phyloP scores from a whole-genome alignment of 768 basidiomycete genomes.

The Terana coerulea region DNA sequence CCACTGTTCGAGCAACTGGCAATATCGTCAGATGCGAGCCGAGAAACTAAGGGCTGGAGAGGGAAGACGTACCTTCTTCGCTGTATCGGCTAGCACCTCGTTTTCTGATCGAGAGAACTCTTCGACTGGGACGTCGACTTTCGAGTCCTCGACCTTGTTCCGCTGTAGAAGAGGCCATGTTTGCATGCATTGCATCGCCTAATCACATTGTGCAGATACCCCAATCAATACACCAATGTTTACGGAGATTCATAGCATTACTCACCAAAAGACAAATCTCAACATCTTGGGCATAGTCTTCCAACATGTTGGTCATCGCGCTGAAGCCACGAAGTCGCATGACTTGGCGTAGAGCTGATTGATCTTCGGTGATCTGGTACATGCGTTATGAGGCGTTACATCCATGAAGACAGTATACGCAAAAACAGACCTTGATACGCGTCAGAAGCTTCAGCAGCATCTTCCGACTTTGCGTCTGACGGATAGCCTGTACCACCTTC shows the following conservation, averaged over 20 bases:
- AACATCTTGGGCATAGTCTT: slow-evolving; percentile 66
- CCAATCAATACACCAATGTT: neutral
- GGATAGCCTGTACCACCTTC: slow-evolving; percentile 87
- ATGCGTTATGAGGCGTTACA: neutral
- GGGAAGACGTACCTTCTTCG: slow-evolving; percentile 50
- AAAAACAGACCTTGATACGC: slow-evolving; percentile 65
- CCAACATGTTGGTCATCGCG: slow-evolving; percentile 84
- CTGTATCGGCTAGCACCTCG: slow-evolving; percentile 50
- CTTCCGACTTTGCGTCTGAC: slow-evolving; percentile 81
- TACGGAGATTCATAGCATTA: slow-evolving; percentile 6
- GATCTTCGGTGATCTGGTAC: slow-evolving; percentile 78
- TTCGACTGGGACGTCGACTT: slow-evolving; percentile 56
- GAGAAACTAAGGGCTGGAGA: neutral
- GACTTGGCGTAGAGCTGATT: slow-evolving; percentile 71
- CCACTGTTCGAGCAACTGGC: slow-evolving; percentile 80
- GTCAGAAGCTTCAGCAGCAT: slow-evolving; percentile 80
- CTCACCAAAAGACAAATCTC: slow-evolving; percentile 72
- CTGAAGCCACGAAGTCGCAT: slow-evolving; percentile 93
- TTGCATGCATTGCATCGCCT: slow-evolving; percentile 66
- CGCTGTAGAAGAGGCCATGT: slow-evolving; percentile 80
- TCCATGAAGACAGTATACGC: neutral
- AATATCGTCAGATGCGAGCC: neutral
- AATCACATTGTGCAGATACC: too few relatives aligned
- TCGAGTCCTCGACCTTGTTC: slow-evolving; percentile 89
- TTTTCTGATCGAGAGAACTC: slow-evolving; percentile 51